Evolutionary conservation across 768 basidiomycete species (phyloP), one percentile per base, ranked within the genome.

Genomic region (Floccularia luteovirens): DNA sequence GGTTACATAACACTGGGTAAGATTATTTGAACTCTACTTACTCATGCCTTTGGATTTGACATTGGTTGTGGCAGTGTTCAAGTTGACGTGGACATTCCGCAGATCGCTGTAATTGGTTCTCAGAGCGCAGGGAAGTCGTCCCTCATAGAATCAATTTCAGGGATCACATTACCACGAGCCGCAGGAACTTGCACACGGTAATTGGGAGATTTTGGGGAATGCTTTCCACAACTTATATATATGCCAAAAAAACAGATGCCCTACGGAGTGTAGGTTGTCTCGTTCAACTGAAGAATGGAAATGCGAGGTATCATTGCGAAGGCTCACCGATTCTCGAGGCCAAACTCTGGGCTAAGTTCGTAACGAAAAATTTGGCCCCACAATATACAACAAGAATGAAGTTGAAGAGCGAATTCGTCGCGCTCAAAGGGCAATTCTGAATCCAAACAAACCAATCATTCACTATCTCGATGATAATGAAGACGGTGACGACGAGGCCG

Each of bases 111-210:
- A 33, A 64, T 77, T 10, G 77, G 79, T 2, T 66, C 61, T 2
- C 79, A 82, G 46, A 77, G 74, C 39, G 75, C 74, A 0, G 80
- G 79, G 0, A 81, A 81, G 44, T 78, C 76, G 0, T 81, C 79
- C 0, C 63, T 80, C 12, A 79, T 81, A 7, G 79, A 81, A 46
- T 67, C 77, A 0, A 79, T 81, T 39, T 77, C 76, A 0, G 75
- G 77, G 0, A 66, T 80, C n/a, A 74, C 66, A 0, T 54, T 79
- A 0, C 77, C 77, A 16, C 62, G 77, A 4, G 72, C 72, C 0
- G 61, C 68, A 5, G 77, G 77, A 0, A 79, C 77, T 0, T 79
- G 77, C 41, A 80, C 79, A 1, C 64, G 77, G 78, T 71, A 39
- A 27, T 25, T 3, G 1, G 19, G 10, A 28, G 27, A 28, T n/a